These are phyloP conservation scores for Penicillium samsonianum DNA, from an alignment of 495 filamentous ascomycete genomes.

Conservation along the genomic window DNA sequence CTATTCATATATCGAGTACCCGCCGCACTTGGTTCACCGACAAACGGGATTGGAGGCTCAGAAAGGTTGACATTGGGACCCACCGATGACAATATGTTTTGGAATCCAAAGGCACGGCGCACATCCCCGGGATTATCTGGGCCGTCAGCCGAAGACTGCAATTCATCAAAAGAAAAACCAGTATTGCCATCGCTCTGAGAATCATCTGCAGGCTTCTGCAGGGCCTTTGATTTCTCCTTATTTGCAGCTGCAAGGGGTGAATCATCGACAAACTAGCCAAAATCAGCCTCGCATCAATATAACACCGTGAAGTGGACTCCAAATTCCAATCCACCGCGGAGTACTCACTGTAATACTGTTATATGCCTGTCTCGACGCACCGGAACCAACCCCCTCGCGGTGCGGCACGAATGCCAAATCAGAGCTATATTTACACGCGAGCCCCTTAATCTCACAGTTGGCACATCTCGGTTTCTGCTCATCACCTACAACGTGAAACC, in stretches of 20 bases:
- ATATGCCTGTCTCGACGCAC: constrained; percentile 18
- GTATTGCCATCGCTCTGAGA: not conserved
- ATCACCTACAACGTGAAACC: constrained; percentile 17
- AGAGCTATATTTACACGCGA: constrained; percentile 29
- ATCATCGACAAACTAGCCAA: constrained; percentile 29
- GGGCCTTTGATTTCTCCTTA: constrained; percentile 7
- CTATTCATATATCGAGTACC: constrained; percentile 1
- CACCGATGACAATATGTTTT: constrained; percentile 13
- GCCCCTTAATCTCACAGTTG: constrained; percentile 32
- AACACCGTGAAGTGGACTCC: not conserved
- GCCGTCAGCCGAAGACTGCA: constrained; percentile 4
- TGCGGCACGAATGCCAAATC: constrained; percentile 28
- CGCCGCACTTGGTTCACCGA: not conserved
- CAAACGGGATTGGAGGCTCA: constrained; percentile 8
- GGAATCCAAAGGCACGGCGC: constrained; percentile 13
- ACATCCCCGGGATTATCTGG: not conserved
- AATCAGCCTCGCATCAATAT: constrained; percentile 4
- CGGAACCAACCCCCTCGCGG: constrained; percentile 11
- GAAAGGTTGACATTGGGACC: constrained; percentile 1
- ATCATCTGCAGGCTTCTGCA: not conserved
- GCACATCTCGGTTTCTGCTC: constrained; percentile 34
- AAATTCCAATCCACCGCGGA: not conserved
- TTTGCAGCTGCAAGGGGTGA: constrained; percentile 16
- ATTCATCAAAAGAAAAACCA: not conserved
- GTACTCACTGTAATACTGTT: constrained; percentile 24